Evolutionary conservation across 768 basidiomycete genomes (phyloP), one percentile per base, ranked within the genome.

Genomic region (Guyanaporus albipodus): DNA sequence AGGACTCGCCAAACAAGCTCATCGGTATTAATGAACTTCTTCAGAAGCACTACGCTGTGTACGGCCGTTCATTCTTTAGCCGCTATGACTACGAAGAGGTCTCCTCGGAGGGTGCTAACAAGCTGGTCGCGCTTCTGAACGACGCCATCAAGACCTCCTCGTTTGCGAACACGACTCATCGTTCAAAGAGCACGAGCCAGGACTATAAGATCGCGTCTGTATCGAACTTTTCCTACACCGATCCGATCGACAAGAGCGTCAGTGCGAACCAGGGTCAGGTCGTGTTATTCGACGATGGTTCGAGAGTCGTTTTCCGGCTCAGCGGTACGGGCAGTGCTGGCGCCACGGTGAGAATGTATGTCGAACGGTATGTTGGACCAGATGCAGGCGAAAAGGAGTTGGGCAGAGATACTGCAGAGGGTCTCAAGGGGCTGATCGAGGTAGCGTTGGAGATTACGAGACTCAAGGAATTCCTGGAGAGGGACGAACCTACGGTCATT

Each of bases 1-100:
- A 74, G 58, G 70, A 80, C 17, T 87, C 85, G 8, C 80, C 83
- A 18, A 82, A 81, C 62, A 78, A 88, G 65, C 72, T 90, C 22
- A 72, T 87, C 41, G 89, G 90, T 10, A 96, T 99, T 71, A 94
- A 92, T 51, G 93, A 97, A 62, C 71, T 99, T 50, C 79, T 95
- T 18, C 75, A 81, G 56, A 79, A 78, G 60, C 92, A 94, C 74
- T 99, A 97, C 71, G 75, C 78, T 52, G 83, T 78, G 59, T 98
- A 99, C 68, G 96, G 96, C 35, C 91, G 96, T 49, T 92, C 86
- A 38, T 98, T 96, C 83, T 99, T 99, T 79, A 94, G 89, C 58
- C 87, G 94, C 52, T 98, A 99, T 69, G 96, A 99, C 71, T 99
- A 99, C 73, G 96, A 99, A 66, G 96, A 98, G 66, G 91, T 96